phyloP scores from a whole-genome alignment of 2,329 filamentous ascomycete genomes.

The Pseudocercospora fijiensis region DNA sequence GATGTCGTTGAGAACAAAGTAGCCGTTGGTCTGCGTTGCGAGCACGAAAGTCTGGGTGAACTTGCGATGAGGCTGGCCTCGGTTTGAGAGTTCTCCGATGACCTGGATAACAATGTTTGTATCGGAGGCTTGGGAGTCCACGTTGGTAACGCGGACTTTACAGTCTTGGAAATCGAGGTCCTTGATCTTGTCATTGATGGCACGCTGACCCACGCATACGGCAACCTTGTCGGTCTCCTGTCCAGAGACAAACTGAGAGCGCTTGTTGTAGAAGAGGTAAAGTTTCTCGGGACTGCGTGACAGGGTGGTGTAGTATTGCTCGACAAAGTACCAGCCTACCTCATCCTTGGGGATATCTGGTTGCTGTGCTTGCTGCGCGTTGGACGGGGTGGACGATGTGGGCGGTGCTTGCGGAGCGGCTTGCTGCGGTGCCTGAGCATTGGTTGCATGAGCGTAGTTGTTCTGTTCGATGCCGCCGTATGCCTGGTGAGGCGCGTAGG shows the following conservation, averaged over 20 bases:
- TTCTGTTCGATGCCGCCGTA: constrained; percentile 42
- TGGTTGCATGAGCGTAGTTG: constrained; percentile 34
- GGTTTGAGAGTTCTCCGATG: constrained; percentile 97
- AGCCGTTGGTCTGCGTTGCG: constrained; percentile 91
- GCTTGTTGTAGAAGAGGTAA: constrained; percentile 94
- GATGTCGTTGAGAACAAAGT: constrained; percentile 98
- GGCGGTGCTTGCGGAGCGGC: constrained; percentile 26
- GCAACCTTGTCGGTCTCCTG: constrained; percentile 84
- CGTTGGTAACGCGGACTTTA: constrained; percentile 97
- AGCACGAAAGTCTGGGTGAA: constrained; percentile 98
- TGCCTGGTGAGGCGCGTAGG: constrained; percentile 44
- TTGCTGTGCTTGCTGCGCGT: constrained; percentile 24
- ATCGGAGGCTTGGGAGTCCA: constrained; percentile 90
- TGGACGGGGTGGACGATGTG: constrained; percentile 28
- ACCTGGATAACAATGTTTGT: constrained; percentile 97
- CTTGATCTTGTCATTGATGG: constrained; percentile 92
- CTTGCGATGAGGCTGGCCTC: constrained; percentile 84
- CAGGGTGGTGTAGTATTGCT: constrained; percentile 97
- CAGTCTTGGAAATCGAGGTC: constrained; percentile 91
- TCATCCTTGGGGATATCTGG: constrained; percentile 73
- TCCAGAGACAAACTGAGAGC: constrained; percentile 91
- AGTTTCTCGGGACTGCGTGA: constrained; percentile 94
- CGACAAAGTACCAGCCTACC: constrained; percentile 98
- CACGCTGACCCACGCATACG: constrained; percentile 81
- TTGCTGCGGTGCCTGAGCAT: constrained; percentile 33